Evolutionary conservation across 2,329 filamentous ascomycete species (phyloP).

Genomic region (Xylaria sp.): DNA sequence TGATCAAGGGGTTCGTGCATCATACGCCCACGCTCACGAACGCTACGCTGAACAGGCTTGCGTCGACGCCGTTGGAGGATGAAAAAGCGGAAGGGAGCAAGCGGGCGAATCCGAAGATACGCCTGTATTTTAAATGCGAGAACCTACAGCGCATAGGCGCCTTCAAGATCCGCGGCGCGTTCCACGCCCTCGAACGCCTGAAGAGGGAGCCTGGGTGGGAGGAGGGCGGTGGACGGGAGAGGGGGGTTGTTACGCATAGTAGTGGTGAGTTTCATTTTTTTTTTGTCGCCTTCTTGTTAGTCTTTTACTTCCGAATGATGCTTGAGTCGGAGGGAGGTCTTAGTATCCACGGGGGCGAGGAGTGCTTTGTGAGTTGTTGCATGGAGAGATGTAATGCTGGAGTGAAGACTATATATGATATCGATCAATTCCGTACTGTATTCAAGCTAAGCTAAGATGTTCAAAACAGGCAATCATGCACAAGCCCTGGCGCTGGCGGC

Average conservation of each 20-base stretch:
- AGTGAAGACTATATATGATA: background rate
- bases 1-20: conserved; percentile 82
- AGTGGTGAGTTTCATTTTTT: conserved; percentile 67
- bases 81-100: conserved; percentile 47
- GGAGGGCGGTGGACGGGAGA: conserved; percentile 65
- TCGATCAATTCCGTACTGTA: background rate
- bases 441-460: background rate
- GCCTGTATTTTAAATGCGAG: conserved; percentile 95
- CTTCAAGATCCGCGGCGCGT: conserved; percentile 92
- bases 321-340: background rate
- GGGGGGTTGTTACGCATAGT: conserved; percentile 89
- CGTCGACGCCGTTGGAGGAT: conserved; percentile 69
- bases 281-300: background rate
- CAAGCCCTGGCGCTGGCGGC: conserved; percentile 92
- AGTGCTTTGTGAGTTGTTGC: background rate
- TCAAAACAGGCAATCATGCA: conserved; percentile 80
- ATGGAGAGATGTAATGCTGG: background rate
- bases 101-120: conserved; percentile 72
- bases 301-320: background rate
- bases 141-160: conserved; percentile 91
- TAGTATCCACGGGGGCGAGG: too few relatives aligned
- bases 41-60: conserved; percentile 76
- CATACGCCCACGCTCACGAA: conserved; percentile 85
- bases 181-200: conserved; percentile 81
- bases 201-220: conserved; percentile 70